These are phyloP conservation scores for Eimeria praecox DNA, from an alignment of 169 alveolate species.

Conservation along the genomic window DNA sequence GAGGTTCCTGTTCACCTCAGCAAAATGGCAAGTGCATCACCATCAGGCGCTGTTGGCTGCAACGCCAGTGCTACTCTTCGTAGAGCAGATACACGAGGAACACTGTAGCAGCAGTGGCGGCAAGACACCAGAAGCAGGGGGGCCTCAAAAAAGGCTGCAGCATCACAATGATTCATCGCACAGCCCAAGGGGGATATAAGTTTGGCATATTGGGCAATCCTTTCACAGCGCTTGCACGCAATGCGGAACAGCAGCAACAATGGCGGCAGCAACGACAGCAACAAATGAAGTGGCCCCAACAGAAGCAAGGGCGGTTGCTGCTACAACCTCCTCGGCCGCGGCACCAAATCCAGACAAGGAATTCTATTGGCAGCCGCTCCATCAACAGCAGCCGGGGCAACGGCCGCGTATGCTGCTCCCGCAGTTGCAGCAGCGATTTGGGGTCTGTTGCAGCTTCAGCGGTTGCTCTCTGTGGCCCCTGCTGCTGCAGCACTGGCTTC, in stretches of 20 bases:
- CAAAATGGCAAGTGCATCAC: neutral
- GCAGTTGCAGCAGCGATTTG: neutral
- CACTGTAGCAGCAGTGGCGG: neutral
- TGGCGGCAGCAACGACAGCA: constrained; percentile 35
- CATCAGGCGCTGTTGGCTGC: neutral
- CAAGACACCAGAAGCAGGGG: constrained; percentile 11
- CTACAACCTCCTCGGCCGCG: neutral
- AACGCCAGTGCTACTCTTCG: neutral
- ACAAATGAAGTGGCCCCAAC: neutral
- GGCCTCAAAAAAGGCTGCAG: neutral
- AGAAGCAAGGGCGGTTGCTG: constrained; percentile 6
- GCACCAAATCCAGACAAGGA: neutral
- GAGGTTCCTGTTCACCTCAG: neutral
- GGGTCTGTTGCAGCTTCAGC: neutral
- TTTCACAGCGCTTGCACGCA: neutral
- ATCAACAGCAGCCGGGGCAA: neutral
- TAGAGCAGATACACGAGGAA: neutral
- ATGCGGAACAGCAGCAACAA: constrained; percentile 8
- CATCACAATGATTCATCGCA: neutral
- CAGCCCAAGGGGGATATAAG: neutral
- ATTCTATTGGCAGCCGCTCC: neutral
- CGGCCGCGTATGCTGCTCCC: neutral
- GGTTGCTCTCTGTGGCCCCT: neutral
- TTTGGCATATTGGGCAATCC: neutral
- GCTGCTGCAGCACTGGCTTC: neutral